Evolutionary conservation across 352 stramenopile genomes (phyloP), one percentile per base, ranked within the genome.

Genomic region (Phytophthora hybrid): DNA sequence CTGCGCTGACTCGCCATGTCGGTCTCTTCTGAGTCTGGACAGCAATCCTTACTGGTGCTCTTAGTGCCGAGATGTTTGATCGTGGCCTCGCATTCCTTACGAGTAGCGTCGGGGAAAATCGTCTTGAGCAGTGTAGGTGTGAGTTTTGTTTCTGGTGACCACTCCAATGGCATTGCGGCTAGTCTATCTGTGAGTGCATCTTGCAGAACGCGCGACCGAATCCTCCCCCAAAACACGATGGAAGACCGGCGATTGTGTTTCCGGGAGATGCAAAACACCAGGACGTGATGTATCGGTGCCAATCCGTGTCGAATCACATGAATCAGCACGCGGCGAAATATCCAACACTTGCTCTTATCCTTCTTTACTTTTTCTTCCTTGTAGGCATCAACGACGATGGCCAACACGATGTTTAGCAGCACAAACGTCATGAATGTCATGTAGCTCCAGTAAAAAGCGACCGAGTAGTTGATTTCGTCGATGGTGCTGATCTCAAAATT

Each of bases 341-440:
- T 39, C 68, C 69, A 75, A 14, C 51, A 71, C 34, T 66, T 78
- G 32, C 23, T 79, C 10, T 72, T 74, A 6, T 80, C 71, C 18
- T 75, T 78, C 54, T 85, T 75, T 5, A 75, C 55, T 4, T 68
- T 80, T 55, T 88, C 80, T 14, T 84, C 62, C 1, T 74, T 76
- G 73, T 87, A 93, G 13, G 84, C 76, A 39, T 90, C 82, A 14
- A 93, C 73, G 7, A 93, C 83, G 49, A 92, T 91, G 14, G 84
- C 84, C 37, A 93, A 66, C 63, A 91, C 87, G 60, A 92, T 90
- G 59, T 90, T 93, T 60, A 93, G 81, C 39, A 92, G 70, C 51
- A 93, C 74, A 68, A 92, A 83, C 5, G 73, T 86, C 70, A 87
- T 82, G 23, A 91, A 68, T n/a, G 87, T 55, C 79, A 92, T 90